Evolutionary conservation across 2,329 filamentous ascomycete species (phyloP).

Genomic region (Zarea fungicola): DNA sequence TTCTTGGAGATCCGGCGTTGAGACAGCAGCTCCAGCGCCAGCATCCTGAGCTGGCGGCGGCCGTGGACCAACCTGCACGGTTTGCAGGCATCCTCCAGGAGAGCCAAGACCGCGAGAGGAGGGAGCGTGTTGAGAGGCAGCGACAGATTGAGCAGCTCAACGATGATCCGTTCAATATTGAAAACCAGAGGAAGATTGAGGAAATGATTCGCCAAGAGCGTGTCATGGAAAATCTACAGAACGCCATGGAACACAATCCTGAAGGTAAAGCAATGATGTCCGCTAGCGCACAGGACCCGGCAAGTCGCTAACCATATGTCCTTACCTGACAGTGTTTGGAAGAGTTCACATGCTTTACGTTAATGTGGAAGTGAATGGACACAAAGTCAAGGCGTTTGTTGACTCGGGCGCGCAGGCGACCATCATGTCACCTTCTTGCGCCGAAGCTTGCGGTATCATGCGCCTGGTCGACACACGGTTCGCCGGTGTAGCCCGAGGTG

Average conservation of each 20-base stretch:
- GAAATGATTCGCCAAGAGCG: conserved; percentile 95
- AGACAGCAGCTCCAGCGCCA: conserved; percentile 65
- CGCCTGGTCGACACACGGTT: conserved; percentile 89
- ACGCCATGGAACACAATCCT: conserved; percentile 94
- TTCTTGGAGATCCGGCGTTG: conserved; percentile 71
- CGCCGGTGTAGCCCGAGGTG: conserved; percentile 84
- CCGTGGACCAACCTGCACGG: conserved; percentile 66
- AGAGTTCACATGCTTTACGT: conserved; percentile 96
- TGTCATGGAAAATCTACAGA: conserved; percentile 92
- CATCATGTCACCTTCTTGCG: conserved; percentile 95
- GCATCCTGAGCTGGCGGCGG: conserved; percentile 71
- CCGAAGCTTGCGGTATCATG: conserved; percentile 92
- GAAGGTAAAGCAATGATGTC: conserved; percentile 66
- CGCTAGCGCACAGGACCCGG: conserved; percentile 14
- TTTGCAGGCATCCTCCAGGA: conserved; percentile 70
- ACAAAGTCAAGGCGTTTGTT: conserved; percentile 90
- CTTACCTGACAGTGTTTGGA: conserved; percentile 69
- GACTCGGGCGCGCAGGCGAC: conserved; percentile 97
- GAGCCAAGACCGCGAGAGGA: conserved; percentile 64
- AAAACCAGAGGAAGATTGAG: conserved; percentile 87
- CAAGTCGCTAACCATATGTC: conserved; percentile 14
- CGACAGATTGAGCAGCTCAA: conserved; percentile 81
- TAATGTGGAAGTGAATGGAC: conserved; percentile 88
- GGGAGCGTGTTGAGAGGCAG: conserved; percentile 70
- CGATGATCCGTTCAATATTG: conserved; percentile 88